Conservation (phyloP, 768 basidiomycete species). For the Macrocybe gigantea region DNA sequence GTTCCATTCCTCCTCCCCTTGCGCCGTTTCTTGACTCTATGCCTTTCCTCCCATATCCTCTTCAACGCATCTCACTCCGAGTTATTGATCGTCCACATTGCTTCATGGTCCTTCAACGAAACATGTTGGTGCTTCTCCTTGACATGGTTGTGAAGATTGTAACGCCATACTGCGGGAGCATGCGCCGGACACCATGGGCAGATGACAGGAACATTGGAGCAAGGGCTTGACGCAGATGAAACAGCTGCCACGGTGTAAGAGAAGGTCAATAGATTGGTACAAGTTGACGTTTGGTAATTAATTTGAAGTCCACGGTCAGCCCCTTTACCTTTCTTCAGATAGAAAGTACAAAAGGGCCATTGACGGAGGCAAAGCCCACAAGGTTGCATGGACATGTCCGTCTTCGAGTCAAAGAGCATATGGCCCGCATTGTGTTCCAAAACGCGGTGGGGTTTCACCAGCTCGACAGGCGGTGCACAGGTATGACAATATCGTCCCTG, state of each 20-base stretch:
- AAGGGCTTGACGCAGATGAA: background rate
- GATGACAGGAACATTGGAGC: slow-evolving; percentile 2
- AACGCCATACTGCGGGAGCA: background rate
- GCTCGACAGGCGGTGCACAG: background rate
- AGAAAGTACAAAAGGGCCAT: background rate
- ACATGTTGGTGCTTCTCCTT: background rate
- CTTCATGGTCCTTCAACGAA: background rate
- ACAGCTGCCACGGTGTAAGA: background rate
- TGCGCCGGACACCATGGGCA: background rate
- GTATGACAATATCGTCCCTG: background rate
- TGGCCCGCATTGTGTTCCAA: background rate
- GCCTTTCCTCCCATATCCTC: too few species aligned
- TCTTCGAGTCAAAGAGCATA: background rate
- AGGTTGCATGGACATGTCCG: background rate
- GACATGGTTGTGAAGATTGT: background rate
- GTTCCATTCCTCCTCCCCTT: too few species aligned
- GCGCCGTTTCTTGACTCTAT: too few species aligned
- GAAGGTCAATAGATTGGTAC: background rate
- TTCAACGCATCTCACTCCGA: background rate
- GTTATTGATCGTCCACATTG: background rate
- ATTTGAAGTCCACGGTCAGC: background rate
- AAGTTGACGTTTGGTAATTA: background rate
- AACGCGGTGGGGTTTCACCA: background rate
- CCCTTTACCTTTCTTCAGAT: background rate
- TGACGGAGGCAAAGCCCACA: slow-evolving; percentile 3